Percentiles rank a stretch among this genome's conserved stretches.
These are phyloP conservation scores for Trametes gibbosa DNA, from an alignment of 768 basidiomycete species.

Conservation along the genomic window DNA sequence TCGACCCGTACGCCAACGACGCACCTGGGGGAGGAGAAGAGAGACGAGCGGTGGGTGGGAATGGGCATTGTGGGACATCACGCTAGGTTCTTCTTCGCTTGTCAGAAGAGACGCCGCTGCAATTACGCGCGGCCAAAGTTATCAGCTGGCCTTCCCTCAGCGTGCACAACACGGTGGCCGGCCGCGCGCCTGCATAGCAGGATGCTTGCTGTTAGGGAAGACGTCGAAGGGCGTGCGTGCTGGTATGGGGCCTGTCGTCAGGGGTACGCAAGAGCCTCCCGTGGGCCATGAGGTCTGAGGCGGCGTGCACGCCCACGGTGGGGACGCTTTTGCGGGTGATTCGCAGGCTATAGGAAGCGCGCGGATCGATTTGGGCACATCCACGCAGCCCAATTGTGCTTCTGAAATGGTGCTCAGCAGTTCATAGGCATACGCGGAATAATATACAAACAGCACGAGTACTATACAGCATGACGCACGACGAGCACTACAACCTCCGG, in stretches of 20 bases:
- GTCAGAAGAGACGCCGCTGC: neutral
- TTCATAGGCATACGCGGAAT: neutral
- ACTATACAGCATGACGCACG: neutral
- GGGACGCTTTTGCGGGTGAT: neutral
- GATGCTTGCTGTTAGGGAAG: neutral
- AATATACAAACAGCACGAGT: constrained; percentile 1
- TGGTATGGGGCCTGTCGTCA: neutral
- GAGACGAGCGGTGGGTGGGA: neutral
- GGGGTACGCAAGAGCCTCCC: neutral
- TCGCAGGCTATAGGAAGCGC: neutral
- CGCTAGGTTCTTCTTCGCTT: neutral
- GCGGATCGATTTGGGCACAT: neutral
- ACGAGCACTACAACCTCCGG: neutral
- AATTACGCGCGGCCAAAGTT: neutral
- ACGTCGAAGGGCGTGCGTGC: neutral
- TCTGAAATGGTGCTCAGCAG: neutral
- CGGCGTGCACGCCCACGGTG: neutral
- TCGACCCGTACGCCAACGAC: no score
- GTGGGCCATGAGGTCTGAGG: constrained; percentile 1
- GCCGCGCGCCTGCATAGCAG: neutral
- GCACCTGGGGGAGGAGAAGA: neutral
- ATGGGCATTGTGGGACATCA: neutral
- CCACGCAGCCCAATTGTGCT: no score
- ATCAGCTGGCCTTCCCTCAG: constrained; percentile 1
- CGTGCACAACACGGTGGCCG: neutral